These are phyloP conservation scores for Aspergillus panamensis DNA, from an alignment of 495 filamentous ascomycete genomes.

Conservation along the genomic window DNA sequence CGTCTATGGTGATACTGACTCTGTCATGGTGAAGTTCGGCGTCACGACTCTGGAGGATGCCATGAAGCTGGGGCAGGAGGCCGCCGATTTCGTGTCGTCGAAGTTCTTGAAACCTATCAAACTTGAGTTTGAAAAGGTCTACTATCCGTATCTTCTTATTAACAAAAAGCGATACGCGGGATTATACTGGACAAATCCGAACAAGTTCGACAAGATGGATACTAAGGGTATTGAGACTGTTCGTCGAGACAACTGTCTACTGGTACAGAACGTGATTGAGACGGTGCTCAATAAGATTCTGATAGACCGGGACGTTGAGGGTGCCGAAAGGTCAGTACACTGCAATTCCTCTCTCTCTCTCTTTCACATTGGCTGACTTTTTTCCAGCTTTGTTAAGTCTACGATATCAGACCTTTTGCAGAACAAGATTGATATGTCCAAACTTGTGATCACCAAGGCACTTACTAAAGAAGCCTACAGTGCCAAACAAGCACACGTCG, in stretches of 20 bases:
- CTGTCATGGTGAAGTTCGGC: slow-evolving; percentile 99
- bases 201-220: slow-evolving; percentile 99
- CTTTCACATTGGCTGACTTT: slow-evolving; percentile 12
- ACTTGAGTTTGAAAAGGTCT: slow-evolving; percentile 99
- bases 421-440: slow-evolving; percentile 98
- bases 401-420: slow-evolving; percentile 94
- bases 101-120: slow-evolving; percentile 97
- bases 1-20: slow-evolving; percentile 99
- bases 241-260: slow-evolving; percentile 87
- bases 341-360: neutral
- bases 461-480: slow-evolving; percentile 79
- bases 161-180: slow-evolving; percentile 99
- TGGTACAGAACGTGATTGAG: slow-evolving; percentile 97
- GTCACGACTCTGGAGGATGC: slow-evolving; percentile 75
- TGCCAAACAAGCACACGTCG: slow-evolving; percentile 90
- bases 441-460: slow-evolving; percentile 98
- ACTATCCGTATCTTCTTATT: slow-evolving; percentile 96
- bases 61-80: slow-evolving; percentile 94
- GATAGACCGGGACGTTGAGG: slow-evolving; percentile 84
- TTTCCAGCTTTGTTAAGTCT: slow-evolving; percentile 83
- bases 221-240: slow-evolving; percentile 99
- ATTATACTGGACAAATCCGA: slow-evolving; percentile 89
- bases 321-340: slow-evolving; percentile 80
- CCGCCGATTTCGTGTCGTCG: slow-evolving; percentile 76
- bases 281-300: slow-evolving; percentile 93